phyloP scores from a whole-genome alignment of 441 rosid species.

The Erodium moschatum region DNA sequence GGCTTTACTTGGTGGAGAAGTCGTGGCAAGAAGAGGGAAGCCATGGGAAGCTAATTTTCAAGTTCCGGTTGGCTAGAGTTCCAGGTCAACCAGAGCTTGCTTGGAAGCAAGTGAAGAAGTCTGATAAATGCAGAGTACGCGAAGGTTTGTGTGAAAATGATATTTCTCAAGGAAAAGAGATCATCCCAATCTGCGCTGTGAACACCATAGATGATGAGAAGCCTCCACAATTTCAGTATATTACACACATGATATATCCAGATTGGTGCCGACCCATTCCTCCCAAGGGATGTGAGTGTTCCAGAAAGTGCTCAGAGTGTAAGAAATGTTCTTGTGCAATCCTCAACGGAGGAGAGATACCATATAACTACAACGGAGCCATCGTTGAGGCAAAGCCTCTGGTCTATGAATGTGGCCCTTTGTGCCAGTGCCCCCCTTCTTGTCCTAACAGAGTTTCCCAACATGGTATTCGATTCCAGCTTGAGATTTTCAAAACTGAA shows the following conservation, averaged over 20 bases:
- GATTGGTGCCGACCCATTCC: constrained; percentile 40
- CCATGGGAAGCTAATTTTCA: constrained; percentile 61
- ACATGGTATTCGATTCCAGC: constrained; percentile 60
- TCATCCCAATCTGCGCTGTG: constrained; percentile 57
- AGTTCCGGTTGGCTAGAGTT: constrained; percentile 49
- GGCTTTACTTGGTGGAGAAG: constrained; percentile 55
- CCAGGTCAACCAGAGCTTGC: constrained; percentile 81
- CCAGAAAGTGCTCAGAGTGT: constrained; percentile 41
- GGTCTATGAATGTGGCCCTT: constrained; percentile 80
- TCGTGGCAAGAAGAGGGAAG: constrained; percentile 51
- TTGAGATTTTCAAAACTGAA: constrained; percentile 75
- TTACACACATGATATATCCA: constrained; percentile 47
- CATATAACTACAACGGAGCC: constrained; percentile 68
- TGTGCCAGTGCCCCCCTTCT: constrained; percentile 63
- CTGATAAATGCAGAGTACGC: constrained; percentile 34
- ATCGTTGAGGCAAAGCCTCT: constrained; percentile 50
- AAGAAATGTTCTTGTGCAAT: constrained; percentile 48
- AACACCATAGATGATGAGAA: constrained; percentile 61
- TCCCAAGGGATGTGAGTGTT: constrained; percentile 54
- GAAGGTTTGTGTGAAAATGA: constrained; percentile 60
- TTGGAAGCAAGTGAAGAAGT: constrained; percentile 64
- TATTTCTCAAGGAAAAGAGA: constrained; percentile 64
- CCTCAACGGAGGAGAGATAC: constrained; percentile 68
- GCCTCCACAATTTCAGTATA: constrained; percentile 57
- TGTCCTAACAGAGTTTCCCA: constrained; percentile 76